A percentile compares a stretch with the other conserved stretches of the same genome.
phyloP scores from a whole-genome alignment of 2,329 filamentous ascomycete genomes.

The Fusarium scirpi region DNA sequence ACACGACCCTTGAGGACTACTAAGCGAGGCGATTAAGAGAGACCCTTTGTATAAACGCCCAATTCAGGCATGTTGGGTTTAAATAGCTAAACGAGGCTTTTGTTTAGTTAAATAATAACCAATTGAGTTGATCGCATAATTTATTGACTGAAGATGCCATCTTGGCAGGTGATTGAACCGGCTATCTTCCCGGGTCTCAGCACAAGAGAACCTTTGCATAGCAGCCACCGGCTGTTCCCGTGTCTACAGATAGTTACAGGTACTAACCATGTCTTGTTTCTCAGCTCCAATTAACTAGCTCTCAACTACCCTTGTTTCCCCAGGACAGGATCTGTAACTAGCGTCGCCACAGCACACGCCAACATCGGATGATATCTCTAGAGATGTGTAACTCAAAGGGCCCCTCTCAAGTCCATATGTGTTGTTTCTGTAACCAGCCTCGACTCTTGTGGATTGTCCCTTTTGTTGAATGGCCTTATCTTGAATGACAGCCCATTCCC shows the following conservation, averaged over 20 bases:
- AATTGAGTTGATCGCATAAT: background rate
- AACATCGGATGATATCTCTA: constrained; percentile 48
- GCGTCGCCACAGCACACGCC: constrained; percentile 38
- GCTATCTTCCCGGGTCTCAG: background rate
- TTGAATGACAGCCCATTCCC: constrained; percentile 23
- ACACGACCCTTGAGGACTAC: background rate
- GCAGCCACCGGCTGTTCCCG: background rate
- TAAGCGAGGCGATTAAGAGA: background rate
- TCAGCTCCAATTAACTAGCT: constrained; percentile 9
- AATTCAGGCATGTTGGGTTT: constrained; percentile 9
- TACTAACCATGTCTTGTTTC: constrained; percentile 8
- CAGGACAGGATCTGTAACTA: constrained; percentile 34
- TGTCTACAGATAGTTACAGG: constrained; percentile 3
- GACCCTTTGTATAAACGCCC: constrained; percentile 28
- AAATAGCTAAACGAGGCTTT: background rate
- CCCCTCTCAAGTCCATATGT: constrained; percentile 20
- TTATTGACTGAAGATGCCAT: background rate
- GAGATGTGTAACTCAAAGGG: constrained; percentile 37
- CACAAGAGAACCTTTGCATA: background rate
- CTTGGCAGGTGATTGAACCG: constrained; percentile 5
- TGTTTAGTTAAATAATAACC: background rate
- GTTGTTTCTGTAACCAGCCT: constrained; percentile 7
- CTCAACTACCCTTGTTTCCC: constrained; percentile 20
- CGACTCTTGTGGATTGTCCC: background rate
- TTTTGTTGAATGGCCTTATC: background rate